phyloP scores from a whole-genome alignment of 176 grass and related monocot species.

The Saccharum spontaneum region DNA sequence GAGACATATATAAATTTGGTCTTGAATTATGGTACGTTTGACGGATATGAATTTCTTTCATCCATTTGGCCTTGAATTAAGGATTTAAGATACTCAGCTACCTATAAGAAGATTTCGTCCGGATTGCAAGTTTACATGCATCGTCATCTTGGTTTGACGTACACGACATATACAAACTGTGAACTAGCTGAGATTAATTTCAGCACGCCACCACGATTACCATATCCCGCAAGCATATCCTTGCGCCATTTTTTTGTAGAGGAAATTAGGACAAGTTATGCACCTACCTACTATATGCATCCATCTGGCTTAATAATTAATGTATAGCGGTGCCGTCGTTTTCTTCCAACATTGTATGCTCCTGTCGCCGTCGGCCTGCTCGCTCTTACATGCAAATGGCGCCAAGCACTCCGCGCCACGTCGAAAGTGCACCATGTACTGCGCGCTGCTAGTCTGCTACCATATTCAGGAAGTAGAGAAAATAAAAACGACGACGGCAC shows the following conservation, averaged over 20 bases:
- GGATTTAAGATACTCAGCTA: neutral
- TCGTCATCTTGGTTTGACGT: neutral
- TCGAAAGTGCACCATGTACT: neutral
- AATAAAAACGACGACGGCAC: neutral
- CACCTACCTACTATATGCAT: too few species aligned
- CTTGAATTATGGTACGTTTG: too few species aligned
- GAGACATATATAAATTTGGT: too few species aligned
- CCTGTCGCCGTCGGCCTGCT: too few species aligned
- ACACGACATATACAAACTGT: too few species aligned
- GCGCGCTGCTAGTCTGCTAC: neutral
- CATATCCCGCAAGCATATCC: neutral
- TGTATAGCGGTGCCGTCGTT: neutral
- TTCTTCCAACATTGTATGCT: neutral
- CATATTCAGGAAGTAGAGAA: neutral
- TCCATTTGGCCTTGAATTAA: neutral
- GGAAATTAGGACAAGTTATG: too few species aligned
- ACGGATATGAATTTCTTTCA: neutral
- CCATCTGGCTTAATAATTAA: too few species aligned
- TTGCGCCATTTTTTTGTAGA: neutral
- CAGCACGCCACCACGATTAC: neutral
- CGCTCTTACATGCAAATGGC: neutral
- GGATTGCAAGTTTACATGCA: neutral
- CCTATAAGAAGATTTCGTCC: too few species aligned
- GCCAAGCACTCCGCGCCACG: neutral
- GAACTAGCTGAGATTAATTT: too few species aligned